phyloP scores from a whole-genome alignment of 805 yeast genomes.

The Kodamaea kaohsiungensis region DNA sequence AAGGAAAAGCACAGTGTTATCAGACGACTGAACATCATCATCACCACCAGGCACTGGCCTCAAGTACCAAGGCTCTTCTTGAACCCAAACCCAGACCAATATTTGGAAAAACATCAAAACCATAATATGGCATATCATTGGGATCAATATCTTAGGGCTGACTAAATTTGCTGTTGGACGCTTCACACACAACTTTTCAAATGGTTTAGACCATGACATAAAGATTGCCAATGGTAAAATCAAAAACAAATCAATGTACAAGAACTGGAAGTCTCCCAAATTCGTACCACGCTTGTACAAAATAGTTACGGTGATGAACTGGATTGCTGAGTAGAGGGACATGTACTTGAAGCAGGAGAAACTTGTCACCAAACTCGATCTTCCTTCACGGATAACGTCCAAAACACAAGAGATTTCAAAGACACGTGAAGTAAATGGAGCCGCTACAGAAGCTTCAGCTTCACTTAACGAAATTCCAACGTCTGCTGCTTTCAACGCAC shows the following conservation, averaged over 20 bases:
- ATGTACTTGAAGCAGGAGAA: constrained; percentile 97
- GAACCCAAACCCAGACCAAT: constrained; percentile 61
- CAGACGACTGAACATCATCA: constrained; percentile 79
- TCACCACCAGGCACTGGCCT: constrained; percentile 74
- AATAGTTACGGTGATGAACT: constrained; percentile 83
- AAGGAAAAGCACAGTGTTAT: constrained; percentile 82
- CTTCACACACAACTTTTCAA: constrained; percentile 55
- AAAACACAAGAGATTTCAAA: constrained; percentile 93
- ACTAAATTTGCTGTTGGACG: constrained; percentile 94
- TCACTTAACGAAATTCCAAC: constrained; percentile 95
- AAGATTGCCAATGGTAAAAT: constrained; percentile 94
- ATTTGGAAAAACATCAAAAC: constrained; percentile 67
- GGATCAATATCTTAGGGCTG: constrained; percentile 82
- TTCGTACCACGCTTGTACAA: constrained; percentile 87
- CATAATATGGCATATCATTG: constrained; percentile 76
- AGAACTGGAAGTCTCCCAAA: constrained; percentile 93
- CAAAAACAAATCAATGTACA: constrained; percentile 87
- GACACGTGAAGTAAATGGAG: constrained; percentile 89
- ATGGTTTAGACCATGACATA: constrained; percentile 97
- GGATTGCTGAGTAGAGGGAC: constrained; percentile 97
- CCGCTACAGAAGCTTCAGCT: constrained; percentile 98
- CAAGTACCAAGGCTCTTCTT: constrained; percentile 69
- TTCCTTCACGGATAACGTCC: constrained; percentile 89
- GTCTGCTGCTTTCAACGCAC: constrained; percentile 96
- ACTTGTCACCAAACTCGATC: constrained; percentile 92